Conservation (phyloP, 1,284 basidiomycete species). For the Cryptococcus deneoformans region DNA sequence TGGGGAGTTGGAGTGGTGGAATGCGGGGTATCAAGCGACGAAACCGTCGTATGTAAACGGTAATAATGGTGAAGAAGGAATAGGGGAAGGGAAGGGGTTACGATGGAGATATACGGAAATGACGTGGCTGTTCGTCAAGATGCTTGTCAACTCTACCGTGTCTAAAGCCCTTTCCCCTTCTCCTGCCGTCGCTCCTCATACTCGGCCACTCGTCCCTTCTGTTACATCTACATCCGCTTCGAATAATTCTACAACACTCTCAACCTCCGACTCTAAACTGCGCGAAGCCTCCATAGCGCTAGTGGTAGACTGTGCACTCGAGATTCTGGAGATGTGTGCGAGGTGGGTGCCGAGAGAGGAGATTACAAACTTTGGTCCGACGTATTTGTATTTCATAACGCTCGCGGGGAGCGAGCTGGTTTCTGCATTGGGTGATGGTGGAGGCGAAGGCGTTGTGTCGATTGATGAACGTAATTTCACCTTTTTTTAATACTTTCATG, state of each 20-base stretch:
- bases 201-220: background rate
- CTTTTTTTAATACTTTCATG: background rate
- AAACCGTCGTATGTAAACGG: background rate
- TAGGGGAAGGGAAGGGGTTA: background rate
- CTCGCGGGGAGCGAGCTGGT: conserved; percentile 12
- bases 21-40: conserved; percentile 10
- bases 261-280: conserved; percentile 54
- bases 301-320: conserved; percentile 26
- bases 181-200: background rate
- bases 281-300: conserved; percentile 1
- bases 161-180: conserved; percentile 19
- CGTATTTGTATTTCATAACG: conserved; percentile 21
- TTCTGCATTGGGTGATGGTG: background rate
- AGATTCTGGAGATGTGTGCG: conserved; percentile 27
- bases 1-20: conserved; percentile 31
- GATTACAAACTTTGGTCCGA: conserved; percentile 29
- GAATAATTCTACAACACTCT: conserved; percentile 58
- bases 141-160: conserved; percentile 29
- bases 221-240: conserved; percentile 6
- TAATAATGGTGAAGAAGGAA: background rate
- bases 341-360: conserved; percentile 23
- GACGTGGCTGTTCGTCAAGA: conserved; percentile 32
- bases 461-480: conserved; percentile 7
- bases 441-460: background rate
- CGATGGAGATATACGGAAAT: conserved; percentile 19